These are phyloP conservation scores for Podila minutissima DNA, from an alignment of 192 early-diverging fungal genomes.

Conservation along the genomic window DNA sequence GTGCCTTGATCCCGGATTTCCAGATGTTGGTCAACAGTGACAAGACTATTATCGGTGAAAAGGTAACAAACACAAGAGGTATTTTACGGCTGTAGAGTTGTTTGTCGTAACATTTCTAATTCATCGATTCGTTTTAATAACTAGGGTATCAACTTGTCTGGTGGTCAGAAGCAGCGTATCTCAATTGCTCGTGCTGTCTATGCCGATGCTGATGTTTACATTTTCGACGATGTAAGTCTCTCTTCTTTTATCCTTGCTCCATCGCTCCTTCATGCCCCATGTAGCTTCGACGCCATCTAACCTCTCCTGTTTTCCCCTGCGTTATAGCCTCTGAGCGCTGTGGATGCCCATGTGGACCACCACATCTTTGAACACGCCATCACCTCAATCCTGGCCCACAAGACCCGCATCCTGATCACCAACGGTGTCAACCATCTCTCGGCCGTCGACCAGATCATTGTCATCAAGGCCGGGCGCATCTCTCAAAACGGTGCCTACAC, in stretches of 20 bases:
- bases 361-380: constrained; percentile 54
- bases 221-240: constrained; percentile 54
- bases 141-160: constrained; percentile 86
- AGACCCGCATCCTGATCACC: constrained; percentile 83
- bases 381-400: constrained; percentile 66
- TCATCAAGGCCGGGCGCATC: constrained; percentile 76
- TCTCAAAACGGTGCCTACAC: constrained; percentile 70
- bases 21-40: constrained; percentile 89
- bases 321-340: constrained; percentile 59
- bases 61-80: constrained; percentile 22
- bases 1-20: constrained; percentile 86
- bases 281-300: not conserved
- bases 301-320: not conserved
- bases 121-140: not conserved
- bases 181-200: constrained; percentile 84
- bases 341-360: constrained; percentile 70
- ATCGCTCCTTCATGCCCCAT: no score
- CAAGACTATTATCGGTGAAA: constrained; percentile 90
- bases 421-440: constrained; percentile 79
- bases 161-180: constrained; percentile 88
- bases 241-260: no score
- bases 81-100: not conserved
- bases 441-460: constrained; percentile 72
- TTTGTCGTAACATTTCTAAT: not conserved
- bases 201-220: constrained; percentile 74